These are phyloP conservation scores for Amesomyces nigricolor DNA, from an alignment of 2,329 filamentous ascomycete species.

Conservation along the genomic window DNA sequence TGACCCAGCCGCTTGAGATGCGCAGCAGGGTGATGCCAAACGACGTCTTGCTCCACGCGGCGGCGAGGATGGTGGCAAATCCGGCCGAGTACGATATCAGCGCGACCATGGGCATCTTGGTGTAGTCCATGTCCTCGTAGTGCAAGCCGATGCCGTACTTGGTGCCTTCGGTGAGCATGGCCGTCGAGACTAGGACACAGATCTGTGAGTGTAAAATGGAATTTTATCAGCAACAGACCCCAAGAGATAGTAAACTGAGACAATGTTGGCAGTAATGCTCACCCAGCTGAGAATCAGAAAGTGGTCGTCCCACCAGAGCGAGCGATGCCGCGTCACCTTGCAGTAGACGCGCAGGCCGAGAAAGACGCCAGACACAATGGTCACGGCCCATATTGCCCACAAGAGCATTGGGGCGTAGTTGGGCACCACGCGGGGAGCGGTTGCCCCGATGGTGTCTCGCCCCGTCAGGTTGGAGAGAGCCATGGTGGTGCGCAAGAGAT, in stretches of 20 bases:
- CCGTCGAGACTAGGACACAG: not conserved
- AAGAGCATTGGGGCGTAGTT: no score
- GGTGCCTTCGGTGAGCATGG: not conserved
- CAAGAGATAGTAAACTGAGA: no score
- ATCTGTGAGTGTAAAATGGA: not conserved
- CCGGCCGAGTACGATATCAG: not conserved
- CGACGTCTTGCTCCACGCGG: slow-evolving; percentile 30
- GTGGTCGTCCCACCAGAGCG: slow-evolving; percentile 1
- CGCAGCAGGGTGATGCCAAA: slow-evolving; percentile 30
- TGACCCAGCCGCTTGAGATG: slow-evolving; percentile 21
- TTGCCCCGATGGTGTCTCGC: no score
- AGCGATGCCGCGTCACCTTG: not conserved
- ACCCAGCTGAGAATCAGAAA: not conserved
- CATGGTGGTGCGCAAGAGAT: no score
- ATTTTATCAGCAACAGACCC: not conserved
- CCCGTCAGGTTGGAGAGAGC: no score
- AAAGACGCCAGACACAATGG: no score
- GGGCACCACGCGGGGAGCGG: no score
- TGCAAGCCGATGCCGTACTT: not conserved
- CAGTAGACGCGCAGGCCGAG: not conserved
- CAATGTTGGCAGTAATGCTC: not conserved
- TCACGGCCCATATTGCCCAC: no score
- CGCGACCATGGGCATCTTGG: not conserved
- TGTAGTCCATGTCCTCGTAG: not conserved
- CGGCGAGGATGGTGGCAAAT: not conserved